phyloP scores from a whole-genome alignment of 352 stramenopile species.

The Thalassiosira ordinaria region DNA sequence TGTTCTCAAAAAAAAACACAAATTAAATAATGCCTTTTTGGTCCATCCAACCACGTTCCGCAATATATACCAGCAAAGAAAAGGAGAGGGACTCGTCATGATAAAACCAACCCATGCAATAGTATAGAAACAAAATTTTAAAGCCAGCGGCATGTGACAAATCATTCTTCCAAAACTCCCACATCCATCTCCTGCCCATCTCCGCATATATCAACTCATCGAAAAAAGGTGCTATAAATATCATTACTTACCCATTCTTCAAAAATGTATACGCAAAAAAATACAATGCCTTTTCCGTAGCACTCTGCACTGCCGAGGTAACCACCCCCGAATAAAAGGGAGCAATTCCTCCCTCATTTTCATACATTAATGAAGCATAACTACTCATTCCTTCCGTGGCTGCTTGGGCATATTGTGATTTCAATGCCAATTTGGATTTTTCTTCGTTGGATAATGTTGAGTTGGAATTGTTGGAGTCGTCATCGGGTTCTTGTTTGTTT shows the following conservation, averaged over 20 bases:
- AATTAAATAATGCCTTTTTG: too few species aligned
- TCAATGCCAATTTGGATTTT: not conserved
- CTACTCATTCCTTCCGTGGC: constrained; percentile 47
- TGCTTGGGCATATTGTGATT: not conserved
- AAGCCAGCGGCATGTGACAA: too few species aligned
- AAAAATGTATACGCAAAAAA: constrained; percentile 86
- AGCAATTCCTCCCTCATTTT: constrained; percentile 55
- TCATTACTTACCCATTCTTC: constrained; percentile 66
- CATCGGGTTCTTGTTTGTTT: not conserved
- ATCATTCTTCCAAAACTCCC: too few species aligned
- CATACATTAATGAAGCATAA: constrained; percentile 68
- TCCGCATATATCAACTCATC: too few species aligned
- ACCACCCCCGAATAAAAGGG: constrained; percentile 75
- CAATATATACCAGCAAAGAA: too few species aligned
- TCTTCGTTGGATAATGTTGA: not conserved
- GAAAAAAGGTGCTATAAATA: constrained; percentile 11
- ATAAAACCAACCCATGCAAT: too few species aligned
- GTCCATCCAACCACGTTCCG: too few species aligned
- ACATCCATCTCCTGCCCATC: too few species aligned
- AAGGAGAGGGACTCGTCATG: too few species aligned
- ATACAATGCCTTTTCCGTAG: constrained; percentile 86
- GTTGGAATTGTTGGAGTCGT: not conserved
- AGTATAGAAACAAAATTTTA: too few species aligned
- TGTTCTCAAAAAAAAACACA: too few species aligned
- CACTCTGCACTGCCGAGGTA: constrained; percentile 75